Conservation (phyloP, 192 early-diverging fungal genomes). For the Coemansia sp. region DNA sequence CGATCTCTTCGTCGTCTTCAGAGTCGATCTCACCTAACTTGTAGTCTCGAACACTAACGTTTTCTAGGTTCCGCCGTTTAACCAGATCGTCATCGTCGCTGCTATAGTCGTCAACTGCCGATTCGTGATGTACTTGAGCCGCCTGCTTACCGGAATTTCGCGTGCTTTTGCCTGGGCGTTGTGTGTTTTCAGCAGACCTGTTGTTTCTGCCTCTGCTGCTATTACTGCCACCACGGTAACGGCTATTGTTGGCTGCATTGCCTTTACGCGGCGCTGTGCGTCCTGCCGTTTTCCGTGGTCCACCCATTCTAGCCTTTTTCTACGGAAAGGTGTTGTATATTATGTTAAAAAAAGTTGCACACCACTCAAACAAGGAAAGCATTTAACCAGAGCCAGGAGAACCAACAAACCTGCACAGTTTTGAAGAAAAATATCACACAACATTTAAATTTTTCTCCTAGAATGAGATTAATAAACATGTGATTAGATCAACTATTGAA, state of each 20-base stretch:
- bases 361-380: neutral
- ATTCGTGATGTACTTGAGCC: neutral
- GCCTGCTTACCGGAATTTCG: neutral
- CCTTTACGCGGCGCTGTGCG: constrained; percentile 17
- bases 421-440: neutral
- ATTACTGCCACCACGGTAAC: neutral
- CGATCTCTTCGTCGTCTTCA: constrained; percentile 94
- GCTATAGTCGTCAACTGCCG: constrained; percentile 23
- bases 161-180: constrained; percentile 5
- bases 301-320: constrained; percentile 11
- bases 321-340: no score
- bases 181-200: neutral
- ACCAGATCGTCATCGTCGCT: constrained; percentile 7
- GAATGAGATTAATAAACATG: neutral
- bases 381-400: neutral
- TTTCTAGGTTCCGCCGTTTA: constrained; percentile 29
- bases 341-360: no score
- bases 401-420: neutral
- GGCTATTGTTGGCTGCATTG: neutral
- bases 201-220: neutral
- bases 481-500: neutral
- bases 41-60: constrained; percentile 56
- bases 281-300: constrained; percentile 16
- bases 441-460: constrained; percentile 1
- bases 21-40: constrained; percentile 72